Evolutionary conservation across 2,329 filamentous ascomycete genomes (phyloP).

Genomic region (Penicillium olsonii): DNA sequence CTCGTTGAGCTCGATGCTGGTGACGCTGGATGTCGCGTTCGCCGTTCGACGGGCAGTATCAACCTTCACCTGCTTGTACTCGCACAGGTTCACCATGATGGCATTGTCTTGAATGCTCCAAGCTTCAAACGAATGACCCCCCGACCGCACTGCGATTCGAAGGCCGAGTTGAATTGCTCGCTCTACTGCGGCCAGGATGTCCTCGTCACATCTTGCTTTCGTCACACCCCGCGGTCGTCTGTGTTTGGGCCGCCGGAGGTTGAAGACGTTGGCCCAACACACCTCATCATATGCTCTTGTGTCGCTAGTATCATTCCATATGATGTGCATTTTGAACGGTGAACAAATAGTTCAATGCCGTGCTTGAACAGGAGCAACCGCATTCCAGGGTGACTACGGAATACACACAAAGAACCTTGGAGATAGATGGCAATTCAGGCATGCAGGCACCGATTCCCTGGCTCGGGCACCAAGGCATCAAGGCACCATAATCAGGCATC

Average conservation of each 20-base stretch:
- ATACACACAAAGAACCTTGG: too few relatives aligned
- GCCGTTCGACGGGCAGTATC: slow-evolving; percentile 37
- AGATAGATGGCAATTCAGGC: too few relatives aligned
- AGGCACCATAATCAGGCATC: too few relatives aligned
- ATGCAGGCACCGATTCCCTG: too few relatives aligned
- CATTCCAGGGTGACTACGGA: too few relatives aligned
- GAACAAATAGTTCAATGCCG: too few relatives aligned
- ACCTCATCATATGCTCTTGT: not conserved
- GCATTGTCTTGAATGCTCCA: slow-evolving; percentile 54
- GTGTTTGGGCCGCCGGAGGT: slow-evolving; percentile 42
- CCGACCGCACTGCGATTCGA: slow-evolving; percentile 50
- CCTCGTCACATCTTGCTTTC: slow-evolving; percentile 36
- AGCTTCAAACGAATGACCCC: slow-evolving; percentile 52
- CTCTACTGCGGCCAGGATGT: slow-evolving; percentile 41
- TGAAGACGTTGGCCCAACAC: slow-evolving; percentile 34
- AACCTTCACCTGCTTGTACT: slow-evolving; percentile 43
- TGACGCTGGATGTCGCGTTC: slow-evolving; percentile 51
- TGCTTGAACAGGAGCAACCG: too few relatives aligned
- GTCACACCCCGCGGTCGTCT: slow-evolving; percentile 45
- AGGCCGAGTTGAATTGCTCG: slow-evolving; percentile 38
- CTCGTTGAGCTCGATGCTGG: slow-evolving; percentile 37
- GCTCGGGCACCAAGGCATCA: too few relatives aligned
- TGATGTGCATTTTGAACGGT: not conserved
- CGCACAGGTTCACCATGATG: slow-evolving; percentile 46
- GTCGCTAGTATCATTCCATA: not conserved